phyloP scores from a whole-genome alignment of 495 filamentous ascomycete species.

The Acidiella bohemica region DNA sequence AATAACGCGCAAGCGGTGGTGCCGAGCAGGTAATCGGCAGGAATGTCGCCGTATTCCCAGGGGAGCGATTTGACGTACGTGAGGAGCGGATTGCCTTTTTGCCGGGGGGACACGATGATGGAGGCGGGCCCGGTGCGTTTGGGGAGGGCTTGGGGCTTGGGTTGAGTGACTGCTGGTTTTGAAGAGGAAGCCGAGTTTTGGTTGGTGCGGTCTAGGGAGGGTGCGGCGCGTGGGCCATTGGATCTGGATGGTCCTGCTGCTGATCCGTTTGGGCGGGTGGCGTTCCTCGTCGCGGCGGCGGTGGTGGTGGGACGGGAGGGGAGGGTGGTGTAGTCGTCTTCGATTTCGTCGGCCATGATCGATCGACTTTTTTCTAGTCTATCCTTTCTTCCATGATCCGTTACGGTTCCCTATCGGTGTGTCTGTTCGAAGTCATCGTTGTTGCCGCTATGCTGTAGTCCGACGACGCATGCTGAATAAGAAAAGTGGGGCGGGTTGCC shows the following conservation, averaged over 20 bases:
- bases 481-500: no score
- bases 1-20: slow-evolving; percentile 83
- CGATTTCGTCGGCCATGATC: slow-evolving; percentile 9
- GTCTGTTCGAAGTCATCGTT: no score
- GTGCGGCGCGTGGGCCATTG: slow-evolving; percentile 5
- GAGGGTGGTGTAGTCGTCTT: slow-evolving; percentile 5
- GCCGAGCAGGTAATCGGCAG: slow-evolving; percentile 83
- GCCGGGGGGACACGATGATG: slow-evolving; percentile 70
- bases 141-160: slow-evolving; percentile 70
- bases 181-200: no score
- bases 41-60: slow-evolving; percentile 95
- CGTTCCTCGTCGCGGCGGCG: no score
- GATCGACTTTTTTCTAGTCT: no score
- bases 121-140: slow-evolving; percentile 54
- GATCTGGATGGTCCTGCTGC: background rate
- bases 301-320: no score
- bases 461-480: no score
- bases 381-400: no score
- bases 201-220: no score
- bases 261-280: background rate
- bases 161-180: slow-evolving; percentile 39
- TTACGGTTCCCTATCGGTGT: no score
- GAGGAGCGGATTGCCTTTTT: slow-evolving; percentile 92
- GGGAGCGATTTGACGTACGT: slow-evolving; percentile 66
- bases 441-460: no score